A percentile compares a stretch with the other conserved stretches of the same genome.
Evolutionary conservation across 106 monocot genomes (phyloP).

Genomic region (Dendrobium officinale): DNA sequence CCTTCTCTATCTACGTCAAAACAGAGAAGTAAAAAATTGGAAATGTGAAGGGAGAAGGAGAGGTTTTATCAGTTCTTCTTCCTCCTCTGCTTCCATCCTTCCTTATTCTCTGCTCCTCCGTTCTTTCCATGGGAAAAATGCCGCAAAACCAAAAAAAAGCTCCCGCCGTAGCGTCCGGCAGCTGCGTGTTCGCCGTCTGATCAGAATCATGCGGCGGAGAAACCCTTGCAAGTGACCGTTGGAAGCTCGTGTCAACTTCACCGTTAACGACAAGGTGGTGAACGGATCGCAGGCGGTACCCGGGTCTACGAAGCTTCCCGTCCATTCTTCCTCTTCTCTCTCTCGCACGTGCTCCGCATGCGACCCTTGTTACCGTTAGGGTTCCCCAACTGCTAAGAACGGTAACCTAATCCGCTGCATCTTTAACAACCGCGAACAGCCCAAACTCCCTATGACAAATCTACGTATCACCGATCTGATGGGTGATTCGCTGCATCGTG

Average conservation of each 20-base stretch:
- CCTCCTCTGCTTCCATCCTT: conserved; percentile 6
- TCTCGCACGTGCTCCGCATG: conserved; percentile 18
- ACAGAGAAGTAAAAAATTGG: not conserved
- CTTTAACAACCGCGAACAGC: not conserved
- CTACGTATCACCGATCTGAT: not conserved
- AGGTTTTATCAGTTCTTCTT: conserved; percentile 8
- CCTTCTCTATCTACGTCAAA: conserved; percentile 5
- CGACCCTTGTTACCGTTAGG: conserved; percentile 19
- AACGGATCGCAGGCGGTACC: conserved; percentile 1
- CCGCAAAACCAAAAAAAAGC: not conserved
- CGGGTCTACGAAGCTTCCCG: conserved; percentile 10
- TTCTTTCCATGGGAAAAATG: conserved; percentile 8
- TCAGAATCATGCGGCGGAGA: conserved; percentile 25
- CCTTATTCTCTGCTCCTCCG: not conserved
- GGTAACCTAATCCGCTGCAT: not conserved
- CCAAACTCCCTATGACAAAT: not conserved
- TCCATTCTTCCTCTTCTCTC: not conserved
- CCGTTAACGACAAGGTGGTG: conserved; percentile 24
- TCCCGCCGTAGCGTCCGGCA: not conserved
- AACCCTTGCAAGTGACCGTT: conserved; percentile 23
- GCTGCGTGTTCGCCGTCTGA: conserved; percentile 12
- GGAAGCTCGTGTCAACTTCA: conserved; percentile 15
- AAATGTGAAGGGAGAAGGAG: not conserved
- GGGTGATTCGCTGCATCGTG: not conserved
- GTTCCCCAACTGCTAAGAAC: not conserved